Evolutionary conservation across 176 grass and related monocot species (phyloP).

Genomic region (Avena atlantica): DNA sequence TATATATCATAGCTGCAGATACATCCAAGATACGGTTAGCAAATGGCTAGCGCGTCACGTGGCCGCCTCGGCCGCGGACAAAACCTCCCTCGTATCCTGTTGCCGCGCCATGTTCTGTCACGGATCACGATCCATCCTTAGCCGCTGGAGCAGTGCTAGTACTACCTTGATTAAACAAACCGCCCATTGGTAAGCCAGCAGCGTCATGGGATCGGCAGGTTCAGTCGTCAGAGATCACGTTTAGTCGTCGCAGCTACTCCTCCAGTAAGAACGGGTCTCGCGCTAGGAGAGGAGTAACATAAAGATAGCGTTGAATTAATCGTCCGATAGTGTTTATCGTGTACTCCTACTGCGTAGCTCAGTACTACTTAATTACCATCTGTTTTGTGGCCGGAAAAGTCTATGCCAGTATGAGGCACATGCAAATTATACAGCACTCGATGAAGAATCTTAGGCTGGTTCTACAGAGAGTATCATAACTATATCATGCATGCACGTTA

Average conservation of each 20-base stretch:
- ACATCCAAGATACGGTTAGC: not conserved
- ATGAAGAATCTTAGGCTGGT: not conserved
- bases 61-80: slow-evolving; percentile 43
- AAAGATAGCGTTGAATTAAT: no score
- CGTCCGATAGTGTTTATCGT: no score
- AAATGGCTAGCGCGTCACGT: slow-evolving; percentile 31
- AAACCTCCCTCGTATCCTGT: slow-evolving; percentile 36
- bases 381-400: not conserved
- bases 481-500: no score
- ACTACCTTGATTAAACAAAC: not conserved
- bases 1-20: not conserved
- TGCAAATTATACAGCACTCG: not conserved
- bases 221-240: not conserved
- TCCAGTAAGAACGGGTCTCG: no score
- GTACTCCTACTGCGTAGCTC: no score
- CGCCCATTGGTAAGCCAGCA: not conserved
- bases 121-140: slow-evolving; percentile 34
- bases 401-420: not conserved
- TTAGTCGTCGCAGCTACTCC: not conserved
- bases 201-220: not conserved
- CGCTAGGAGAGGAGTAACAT: no score
- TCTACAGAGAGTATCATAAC: no score
- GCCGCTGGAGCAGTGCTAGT: not conserved
- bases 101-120: slow-evolving; percentile 22
- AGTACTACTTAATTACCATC: not conserved